phyloP scores from a whole-genome alignment of 2,329 filamentous ascomycete genomes.

The Phialemoniopsis sp. region DNA sequence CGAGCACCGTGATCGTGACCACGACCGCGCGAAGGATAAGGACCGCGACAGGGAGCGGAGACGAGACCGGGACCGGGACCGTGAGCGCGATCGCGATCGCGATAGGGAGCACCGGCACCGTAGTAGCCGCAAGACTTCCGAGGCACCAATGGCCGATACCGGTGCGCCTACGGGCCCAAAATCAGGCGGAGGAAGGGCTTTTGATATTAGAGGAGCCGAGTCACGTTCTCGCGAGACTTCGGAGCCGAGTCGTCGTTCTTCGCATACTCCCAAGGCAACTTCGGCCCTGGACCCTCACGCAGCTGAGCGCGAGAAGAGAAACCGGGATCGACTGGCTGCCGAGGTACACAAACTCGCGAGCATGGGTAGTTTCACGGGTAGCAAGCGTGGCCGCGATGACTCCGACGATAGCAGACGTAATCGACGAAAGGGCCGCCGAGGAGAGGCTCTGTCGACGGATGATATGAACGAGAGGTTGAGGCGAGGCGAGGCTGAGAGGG shows the following conservation, averaged over 20 bases:
- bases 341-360: slow-evolving; percentile 54
- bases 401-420: slow-evolving; percentile 34
- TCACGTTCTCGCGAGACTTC: slow-evolving; percentile 15
- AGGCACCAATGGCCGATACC: slow-evolving; percentile 25
- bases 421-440: slow-evolving; percentile 43
- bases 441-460: slow-evolving; percentile 40
- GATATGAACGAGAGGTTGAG: slow-evolving; percentile 50
- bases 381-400: slow-evolving; percentile 49
- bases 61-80: slow-evolving; percentile 24
- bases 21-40: slow-evolving; percentile 14
- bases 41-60: slow-evolving; percentile 31
- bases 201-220: slow-evolving; percentile 32
- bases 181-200: slow-evolving; percentile 17
- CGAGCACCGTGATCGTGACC: slow-evolving; percentile 9
- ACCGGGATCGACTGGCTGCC: slow-evolving; percentile 62
- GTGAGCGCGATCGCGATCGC: slow-evolving; percentile 29
- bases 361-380: slow-evolving; percentile 46
- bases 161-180: slow-evolving; percentile 36
- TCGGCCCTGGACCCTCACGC: slow-evolving; percentile 57
- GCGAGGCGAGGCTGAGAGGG: slow-evolving; percentile 56
- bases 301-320: slow-evolving; percentile 62
- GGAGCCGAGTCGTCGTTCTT: slow-evolving; percentile 27
- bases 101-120: slow-evolving; percentile 28
- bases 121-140: slow-evolving; percentile 22
- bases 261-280: slow-evolving; percentile 22